These are phyloP conservation scores for Aspergillus sojae DNA, from an alignment of 2,329 filamentous ascomycete genomes.

Conservation along the genomic window DNA sequence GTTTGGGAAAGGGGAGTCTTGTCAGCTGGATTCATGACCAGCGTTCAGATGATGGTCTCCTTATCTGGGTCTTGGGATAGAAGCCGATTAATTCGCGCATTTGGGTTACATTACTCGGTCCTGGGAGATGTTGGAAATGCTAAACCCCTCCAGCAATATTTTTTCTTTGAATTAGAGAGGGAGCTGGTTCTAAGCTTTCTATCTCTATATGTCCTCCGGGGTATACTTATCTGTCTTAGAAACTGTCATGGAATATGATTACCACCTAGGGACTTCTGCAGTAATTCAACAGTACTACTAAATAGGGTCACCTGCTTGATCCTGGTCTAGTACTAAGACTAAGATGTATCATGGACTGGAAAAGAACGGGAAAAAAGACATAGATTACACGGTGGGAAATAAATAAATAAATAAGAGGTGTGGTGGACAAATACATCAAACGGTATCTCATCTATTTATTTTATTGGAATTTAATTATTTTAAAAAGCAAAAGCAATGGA, in stretches of 20 bases:
- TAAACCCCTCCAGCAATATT: not conserved
- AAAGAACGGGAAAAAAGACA: not conserved
- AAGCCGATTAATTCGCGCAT: not conserved
- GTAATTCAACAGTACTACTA: not conserved
- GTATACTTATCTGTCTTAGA: not conserved
- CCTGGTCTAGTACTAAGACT: not conserved
- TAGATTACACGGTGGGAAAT: not conserved
- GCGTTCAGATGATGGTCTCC: constrained; percentile 1
- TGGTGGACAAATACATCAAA: not conserved
- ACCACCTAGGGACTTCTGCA: too few species aligned
- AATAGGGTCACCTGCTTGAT: not conserved
- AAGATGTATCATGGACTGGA: not conserved
- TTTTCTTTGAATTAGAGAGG: not conserved
- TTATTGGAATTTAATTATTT: not conserved
- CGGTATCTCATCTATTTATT: not conserved
- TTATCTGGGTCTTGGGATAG: not conserved
- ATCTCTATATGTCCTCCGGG: not conserved
- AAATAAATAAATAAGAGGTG: not conserved
- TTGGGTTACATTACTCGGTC: not conserved
- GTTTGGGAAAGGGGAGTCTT: not conserved
- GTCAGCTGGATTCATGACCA: constrained; percentile 4
- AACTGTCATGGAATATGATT: too few species aligned
- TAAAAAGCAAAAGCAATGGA: not conserved
- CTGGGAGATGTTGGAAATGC: not conserved
- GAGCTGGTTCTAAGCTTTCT: not conserved